Evolutionary conservation across 768 basidiomycete genomes (phyloP), one percentile per base, ranked within the genome.

Genomic region (Lentinus brumalis): DNA sequence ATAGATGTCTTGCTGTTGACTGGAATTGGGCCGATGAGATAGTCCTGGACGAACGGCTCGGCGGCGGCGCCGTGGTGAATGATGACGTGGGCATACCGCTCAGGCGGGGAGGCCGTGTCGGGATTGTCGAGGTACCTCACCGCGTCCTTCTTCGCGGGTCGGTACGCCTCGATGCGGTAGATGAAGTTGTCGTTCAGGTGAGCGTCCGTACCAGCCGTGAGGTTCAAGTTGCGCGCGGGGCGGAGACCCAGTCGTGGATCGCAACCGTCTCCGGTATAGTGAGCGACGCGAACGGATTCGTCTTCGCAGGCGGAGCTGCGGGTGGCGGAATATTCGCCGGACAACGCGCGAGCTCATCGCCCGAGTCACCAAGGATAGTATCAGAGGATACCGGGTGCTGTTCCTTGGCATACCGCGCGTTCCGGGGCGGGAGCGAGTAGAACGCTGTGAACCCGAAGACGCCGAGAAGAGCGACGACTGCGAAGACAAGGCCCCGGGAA

Each of bases 1-100:
- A 86, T 71, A 2, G 44, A 67, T 5, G 84, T 83, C 15, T 69
- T 54, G 5, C 62, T 50, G 35, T 75, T 69, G 18, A 84, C 66
- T 5, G 86, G 85, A 9, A 87, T 73, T 1, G 86, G 86, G 0
- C 86, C 86, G 16, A 87, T 78, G 8, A 86, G 71, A 65, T 86
- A 85, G 64, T 86, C 83, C 57, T 72, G 75, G 39, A 86, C 78
- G n/a, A 72, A 66, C 10, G 83, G 83, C 11, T 70, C 73, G 5
- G 62, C 61, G 12, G 65, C 68, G 11, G 75, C 75, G 29, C 83
- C 84, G 67, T 83, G 79, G 61, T 83, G 79, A 50, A 87, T 73
- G 30, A 78, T 78, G n/a, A 81, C 82, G 53, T 79, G 75, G 5
- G 85, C 83, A 61, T 75, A 80, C 39, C 75, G 70, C 38, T 72